Evolutionary conservation across 257 asterid species (phyloP), one percentile per base, ranked within the genome.

Genomic region (Solanum neorickii): DNA sequence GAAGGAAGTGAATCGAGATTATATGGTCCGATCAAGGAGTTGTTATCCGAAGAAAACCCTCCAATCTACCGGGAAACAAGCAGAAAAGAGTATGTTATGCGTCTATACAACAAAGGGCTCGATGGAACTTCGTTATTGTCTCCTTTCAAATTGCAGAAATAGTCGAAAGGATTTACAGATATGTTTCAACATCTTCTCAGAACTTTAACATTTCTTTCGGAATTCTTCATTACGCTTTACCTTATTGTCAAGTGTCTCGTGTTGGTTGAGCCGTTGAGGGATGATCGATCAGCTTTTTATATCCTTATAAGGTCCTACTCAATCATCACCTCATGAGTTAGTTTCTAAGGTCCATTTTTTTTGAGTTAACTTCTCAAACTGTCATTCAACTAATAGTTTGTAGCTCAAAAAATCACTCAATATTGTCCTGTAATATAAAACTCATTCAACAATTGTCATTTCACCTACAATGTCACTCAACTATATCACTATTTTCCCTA

Each of bases 21-120:
- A 11, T 95, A 92, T 27, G 95, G 93, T 12, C 98, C 98, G 0
- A 91, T 95, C 9, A 59, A 90, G 88, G 96, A 94, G 88, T 62
- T 95, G 90, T 14, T 93, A 39, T 88, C 94, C 0, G 91, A 93
- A 11, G 92, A 92, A 31, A 90, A 92, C 75, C 94, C 93, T 2
- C 92, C 95, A 25, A 94, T 88, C 62, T 95, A 95, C 74, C 80
- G 96, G 66, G 90, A 90, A 89, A 93, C 92, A 3, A 92, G 93
- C 92, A 0, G 96, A 31, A 89, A 91, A 33, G 97, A 95, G 4
- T 91, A 92, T 88, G 88, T 91, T 1, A 87, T 77, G 18, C 83
- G 86, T 46, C 66, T 93, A 47, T 70, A 88, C 88, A 52, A 89
- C 4, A 93, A 93, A 86, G 97, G 97, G 9, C 94, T 92, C n/a